Conservation (phyloP, 1,139 yeast genomes). For the Sugiyamaella xylanicola region DNA sequence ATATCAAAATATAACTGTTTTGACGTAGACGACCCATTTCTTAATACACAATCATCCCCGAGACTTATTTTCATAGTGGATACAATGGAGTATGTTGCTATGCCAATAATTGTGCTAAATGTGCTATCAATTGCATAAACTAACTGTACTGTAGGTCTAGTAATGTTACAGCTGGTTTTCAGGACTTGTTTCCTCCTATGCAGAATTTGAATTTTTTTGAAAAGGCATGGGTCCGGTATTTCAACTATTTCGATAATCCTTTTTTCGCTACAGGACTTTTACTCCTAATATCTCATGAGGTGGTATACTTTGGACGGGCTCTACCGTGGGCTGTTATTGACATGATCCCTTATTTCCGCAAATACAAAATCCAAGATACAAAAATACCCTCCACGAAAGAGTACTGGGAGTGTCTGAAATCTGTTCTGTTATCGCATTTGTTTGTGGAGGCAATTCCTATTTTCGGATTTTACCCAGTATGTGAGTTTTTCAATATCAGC, state of each 20-base stretch:
- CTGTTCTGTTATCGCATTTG: conserved; percentile 81
- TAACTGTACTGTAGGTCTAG: neutral
- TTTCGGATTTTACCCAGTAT: conserved; percentile 92
- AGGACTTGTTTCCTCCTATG: neutral
- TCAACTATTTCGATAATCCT: conserved; percentile 72
- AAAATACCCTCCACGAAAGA: conserved; percentile 76
- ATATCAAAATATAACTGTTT: too few species aligned
- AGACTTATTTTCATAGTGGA: too few species aligned
- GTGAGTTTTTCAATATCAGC: conserved; percentile 71
- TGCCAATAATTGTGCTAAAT: neutral
- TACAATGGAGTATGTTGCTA: conserved; percentile 9
- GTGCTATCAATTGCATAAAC: neutral
- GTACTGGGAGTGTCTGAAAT: conserved; percentile 88
- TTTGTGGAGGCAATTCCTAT: conserved; percentile 93
- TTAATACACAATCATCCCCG: too few species aligned
- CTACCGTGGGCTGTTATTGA: conserved; percentile 84
- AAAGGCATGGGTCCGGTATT: conserved; percentile 77
- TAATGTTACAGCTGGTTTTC: neutral
- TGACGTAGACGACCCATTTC: too few species aligned
- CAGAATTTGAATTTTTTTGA: conserved; percentile 43
- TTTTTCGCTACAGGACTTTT: conserved; percentile 80
- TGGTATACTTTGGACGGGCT: conserved; percentile 81
- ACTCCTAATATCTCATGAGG: conserved; percentile 72
- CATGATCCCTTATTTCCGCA: conserved; percentile 70
- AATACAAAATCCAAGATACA: conserved; percentile 78